Evolutionary conservation across 2,329 filamentous ascomycete species (phyloP), one percentile per base, ranked within the genome.

Genomic region (Trichoderma cornu-damae): DNA sequence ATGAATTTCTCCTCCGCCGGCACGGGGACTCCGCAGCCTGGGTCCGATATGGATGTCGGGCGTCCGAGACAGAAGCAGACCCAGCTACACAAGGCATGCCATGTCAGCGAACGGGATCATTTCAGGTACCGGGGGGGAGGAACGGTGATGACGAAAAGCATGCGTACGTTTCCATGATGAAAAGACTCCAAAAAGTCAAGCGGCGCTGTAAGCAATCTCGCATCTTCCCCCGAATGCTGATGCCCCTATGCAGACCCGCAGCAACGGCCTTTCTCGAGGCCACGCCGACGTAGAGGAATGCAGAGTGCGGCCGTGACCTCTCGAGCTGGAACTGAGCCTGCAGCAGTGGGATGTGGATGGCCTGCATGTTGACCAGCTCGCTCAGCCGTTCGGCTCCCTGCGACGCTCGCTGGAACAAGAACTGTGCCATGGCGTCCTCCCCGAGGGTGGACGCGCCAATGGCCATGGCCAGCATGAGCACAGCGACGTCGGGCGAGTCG

Each of bases 391-490:
- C 51, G 2, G 51, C 51, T 20, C 51, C 51, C 12, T 54, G 51
- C 6, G 51, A 54, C 9, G 51, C 51, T 8, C 51, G 51, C 42
- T 54, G 51, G 12, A 54, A 54, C 0, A 54, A 22, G 16, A 54
- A 54, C 16, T 46, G 51, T 5, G 51, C 51, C 16, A 54, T 11
- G 1, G 40, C 32, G 16, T 54, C 51, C 9, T 54, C 51, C 6
- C 47, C 40, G 4, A 54, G 51, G 6, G 47, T 47, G 6, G 42
- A 46, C 16, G 51, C 51, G 32, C 51, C 51, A 30, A 54, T 37
- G 42, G 51, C 51, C 51, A 54, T 54, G 24, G 51, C 51, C n/a
- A 54, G 22, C 51, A 54, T 46, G 32, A 54, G 26, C n/a, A 54
- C 51, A 9, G 47, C 51, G 20, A 54, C 40, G 28, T 54, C 51